Evolutionary conservation across 768 basidiomycete genomes (phyloP).

Genomic region (Terana coerulea): DNA sequence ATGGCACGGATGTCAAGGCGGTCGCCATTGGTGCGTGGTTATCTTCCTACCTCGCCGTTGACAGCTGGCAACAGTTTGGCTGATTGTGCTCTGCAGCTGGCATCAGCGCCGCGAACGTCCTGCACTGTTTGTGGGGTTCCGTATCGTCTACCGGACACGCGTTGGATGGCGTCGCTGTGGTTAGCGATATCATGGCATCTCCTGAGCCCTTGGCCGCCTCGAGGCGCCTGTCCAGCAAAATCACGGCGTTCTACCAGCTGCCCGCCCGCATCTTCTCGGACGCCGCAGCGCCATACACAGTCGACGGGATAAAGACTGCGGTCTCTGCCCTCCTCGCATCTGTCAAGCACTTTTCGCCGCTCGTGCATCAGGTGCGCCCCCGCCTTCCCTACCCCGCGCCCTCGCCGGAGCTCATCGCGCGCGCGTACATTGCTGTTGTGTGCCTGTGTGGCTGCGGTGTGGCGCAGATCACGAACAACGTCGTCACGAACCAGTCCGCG

Average conservation of each 20-base stretch:
- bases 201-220: slow-evolving; percentile 50
- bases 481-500: slow-evolving; percentile 86
- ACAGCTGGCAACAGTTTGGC: no score
- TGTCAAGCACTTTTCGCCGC: slow-evolving; percentile 53
- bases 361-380: slow-evolving; percentile 71
- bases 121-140: slow-evolving; percentile 71
- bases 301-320: slow-evolving; percentile 35
- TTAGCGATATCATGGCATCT: slow-evolving; percentile 82
- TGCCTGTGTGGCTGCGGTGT: neutral
- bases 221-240: slow-evolving; percentile 36
- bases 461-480: slow-evolving; percentile 80
- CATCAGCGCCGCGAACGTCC: slow-evolving; percentile 74
- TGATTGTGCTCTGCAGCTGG: slow-evolving; percentile 54
- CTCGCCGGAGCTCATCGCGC: neutral
- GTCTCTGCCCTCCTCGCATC: slow-evolving; percentile 48
- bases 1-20: slow-evolving; percentile 59
- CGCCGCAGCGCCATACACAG: slow-evolving; percentile 19
- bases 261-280: slow-evolving; percentile 19
- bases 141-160: slow-evolving; percentile 52
- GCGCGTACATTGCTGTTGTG: neutral
- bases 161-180: slow-evolving; percentile 83
- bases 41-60: neutral
- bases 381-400: no score
- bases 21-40: slow-evolving; percentile 76
- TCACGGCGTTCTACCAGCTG: slow-evolving; percentile 39